A percentile compares a stretch with the other conserved stretches of the same genome.
Conservation (phyloP, 129 eudicot genomes). For the Gnaphalium uliginosum region DNA sequence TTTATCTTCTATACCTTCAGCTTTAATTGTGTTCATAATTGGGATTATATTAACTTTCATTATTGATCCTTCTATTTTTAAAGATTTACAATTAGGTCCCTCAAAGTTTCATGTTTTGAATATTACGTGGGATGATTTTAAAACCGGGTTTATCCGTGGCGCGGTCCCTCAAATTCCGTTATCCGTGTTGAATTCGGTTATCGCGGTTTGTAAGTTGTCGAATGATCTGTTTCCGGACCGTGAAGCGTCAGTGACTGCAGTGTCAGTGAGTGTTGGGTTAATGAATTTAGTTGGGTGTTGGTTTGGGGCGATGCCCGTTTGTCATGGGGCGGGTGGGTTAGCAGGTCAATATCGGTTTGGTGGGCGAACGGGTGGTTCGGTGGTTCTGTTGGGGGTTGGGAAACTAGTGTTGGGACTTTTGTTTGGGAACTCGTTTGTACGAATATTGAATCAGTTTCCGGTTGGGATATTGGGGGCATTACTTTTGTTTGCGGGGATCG, state of each 20-base stretch:
- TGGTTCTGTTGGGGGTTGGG: conserved; percentile 57
- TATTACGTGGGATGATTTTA: conserved; percentile 65
- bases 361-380: conserved; percentile 71
- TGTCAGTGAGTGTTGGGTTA: conserved; percentile 63
- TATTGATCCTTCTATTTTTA: conserved; percentile 60
- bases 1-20: conserved; percentile 56
- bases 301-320: conserved; percentile 88
- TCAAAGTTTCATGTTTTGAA: conserved; percentile 54
- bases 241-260: conserved; percentile 58
- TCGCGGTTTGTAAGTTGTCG: conserved; percentile 74
- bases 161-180: conserved; percentile 76
- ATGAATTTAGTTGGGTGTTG: conserved; percentile 82
- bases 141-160: conserved; percentile 59
- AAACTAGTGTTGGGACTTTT: conserved; percentile 56
- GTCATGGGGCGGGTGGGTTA: conserved; percentile 88
- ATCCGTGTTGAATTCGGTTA: conserved; percentile 65
- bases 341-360: conserved; percentile 88
- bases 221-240: conserved; percentile 62
- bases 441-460: conserved; percentile 62
- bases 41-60: conserved; percentile 55
- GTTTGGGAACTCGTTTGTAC: conserved; percentile 70
- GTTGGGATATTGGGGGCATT: conserved; percentile 79
- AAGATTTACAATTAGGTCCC: conserved; percentile 50
- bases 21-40: conserved; percentile 51
- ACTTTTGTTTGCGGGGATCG: conserved; percentile 70